Conservation (phyloP, 768 basidiomycete genomes). For the Dioszegia aurantiaca region DNA sequence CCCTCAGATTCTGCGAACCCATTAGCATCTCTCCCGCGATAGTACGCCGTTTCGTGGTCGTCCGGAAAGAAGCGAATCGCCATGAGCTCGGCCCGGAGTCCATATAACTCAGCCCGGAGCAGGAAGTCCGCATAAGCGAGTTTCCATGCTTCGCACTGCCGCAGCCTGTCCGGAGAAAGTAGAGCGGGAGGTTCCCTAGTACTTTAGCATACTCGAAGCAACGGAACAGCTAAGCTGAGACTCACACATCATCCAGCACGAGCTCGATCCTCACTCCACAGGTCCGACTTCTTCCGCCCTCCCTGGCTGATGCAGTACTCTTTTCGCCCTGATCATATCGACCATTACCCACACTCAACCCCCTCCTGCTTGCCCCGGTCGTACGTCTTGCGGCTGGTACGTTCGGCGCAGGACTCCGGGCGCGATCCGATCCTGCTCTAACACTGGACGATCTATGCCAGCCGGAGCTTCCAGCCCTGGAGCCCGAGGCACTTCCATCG, state of each 20-base stretch:
- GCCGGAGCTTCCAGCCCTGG: conserved; percentile 5
- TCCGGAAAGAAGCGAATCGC: conserved; percentile 21
- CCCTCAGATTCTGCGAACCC: background rate
- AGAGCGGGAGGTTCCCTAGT: conserved; percentile 26
- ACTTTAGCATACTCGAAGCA: conserved; percentile 1
- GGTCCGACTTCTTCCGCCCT: conserved; percentile 12
- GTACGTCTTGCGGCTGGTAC: background rate
- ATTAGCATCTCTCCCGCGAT: background rate
- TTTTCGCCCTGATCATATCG: no score
- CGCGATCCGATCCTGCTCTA: background rate
- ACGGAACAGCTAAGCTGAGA: background rate
- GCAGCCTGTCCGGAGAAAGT: conserved; percentile 20
- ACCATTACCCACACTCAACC: no score
- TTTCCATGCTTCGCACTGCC: conserved; percentile 33
- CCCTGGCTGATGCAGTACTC: background rate
- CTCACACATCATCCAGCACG: conserved; percentile 23
- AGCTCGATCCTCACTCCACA: conserved; percentile 31
- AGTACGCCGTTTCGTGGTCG: background rate
- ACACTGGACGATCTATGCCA: background rate
- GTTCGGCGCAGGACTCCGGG: conserved; percentile 6
- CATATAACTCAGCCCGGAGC: conserved; percentile 34
- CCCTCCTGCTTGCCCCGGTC: no score
- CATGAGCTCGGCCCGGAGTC: conserved; percentile 25
- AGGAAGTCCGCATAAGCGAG: conserved; percentile 47
- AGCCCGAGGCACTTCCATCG: background rate